Evolutionary conservation across 495 filamentous ascomycete species (phyloP), one percentile per base, ranked within the genome.

Genomic region (Penicillium longicatenatum): DNA sequence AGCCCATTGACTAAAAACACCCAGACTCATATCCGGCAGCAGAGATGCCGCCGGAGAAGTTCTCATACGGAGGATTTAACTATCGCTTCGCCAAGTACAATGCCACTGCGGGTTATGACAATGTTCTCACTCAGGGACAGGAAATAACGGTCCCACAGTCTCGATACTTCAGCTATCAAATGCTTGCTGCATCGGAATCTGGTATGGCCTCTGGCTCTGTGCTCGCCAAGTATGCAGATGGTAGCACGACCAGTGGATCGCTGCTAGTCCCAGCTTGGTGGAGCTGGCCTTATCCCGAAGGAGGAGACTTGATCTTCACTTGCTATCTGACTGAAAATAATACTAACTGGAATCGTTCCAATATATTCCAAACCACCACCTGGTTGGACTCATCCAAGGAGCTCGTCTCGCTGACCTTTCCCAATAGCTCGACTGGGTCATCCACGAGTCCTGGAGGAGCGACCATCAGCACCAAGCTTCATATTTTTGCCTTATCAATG

Each of bases 321-420:
- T 75, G 63, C 35, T 79, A 74, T 52, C 72, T 75, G 33, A 81
- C 79, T 1, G 68, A 73, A 43, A 70, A 70, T 0, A 66, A 64
- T 3, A 73, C 77, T 2, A 70, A 83, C 59, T 82, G 69, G 57
- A 84, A 84, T 49, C 70, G 75, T 12, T 78, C 75, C n/a, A 78
- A 80, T 46, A 79, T 84, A 20, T 84, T 79, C 52, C 74, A 83
- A 58, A 72, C 74, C 3, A 73, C 75, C 1, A 76, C 75, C n/a
- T 69, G 75, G 55, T 52, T 84, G 8, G 75, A 78, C 45, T 73
- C 78, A 0, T 72, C 73, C 0, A 81, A 81, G 50, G 70, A 75
- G 42, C 68, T 84, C 24, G 54, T 59, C 4, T 67, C 72, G 0
- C 58, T 84, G 11, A 75, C 67, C 3, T 57, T 82, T 31, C 79